Evolutionary conservation across 768 basidiomycete species (phyloP).

Genomic region (Goffeauzyma gilvescens): DNA sequence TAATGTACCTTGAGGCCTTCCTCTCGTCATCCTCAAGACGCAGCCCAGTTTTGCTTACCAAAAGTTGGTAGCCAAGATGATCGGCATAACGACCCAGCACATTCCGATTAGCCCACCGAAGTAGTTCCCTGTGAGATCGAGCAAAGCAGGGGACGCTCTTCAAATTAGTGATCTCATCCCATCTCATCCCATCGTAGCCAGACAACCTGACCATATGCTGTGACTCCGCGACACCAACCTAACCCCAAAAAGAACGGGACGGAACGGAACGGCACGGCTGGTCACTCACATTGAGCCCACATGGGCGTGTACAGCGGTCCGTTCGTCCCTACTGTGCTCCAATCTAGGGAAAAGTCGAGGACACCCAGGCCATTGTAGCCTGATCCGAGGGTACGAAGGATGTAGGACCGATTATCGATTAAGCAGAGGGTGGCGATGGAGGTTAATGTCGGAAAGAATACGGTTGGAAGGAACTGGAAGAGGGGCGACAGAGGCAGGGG

Average conservation of each 20-base stretch:
- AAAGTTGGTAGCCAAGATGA: slow-evolving; percentile 26
- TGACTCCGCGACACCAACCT: too few relatives aligned
- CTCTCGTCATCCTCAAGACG: too few relatives aligned
- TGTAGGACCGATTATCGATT: slow-evolving; percentile 21
- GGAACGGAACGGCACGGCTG: too few relatives aligned
- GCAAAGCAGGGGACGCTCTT: too few relatives aligned
- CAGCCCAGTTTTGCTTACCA: slow-evolving; percentile 18
- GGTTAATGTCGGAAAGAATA: slow-evolving; percentile 30
- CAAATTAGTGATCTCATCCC: too few relatives aligned
- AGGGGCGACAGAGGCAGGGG: too few relatives aligned
- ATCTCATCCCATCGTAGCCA: too few relatives aligned
- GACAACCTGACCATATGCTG: too few relatives aligned
- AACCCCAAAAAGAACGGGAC: too few relatives aligned
- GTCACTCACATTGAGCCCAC: slow-evolving; percentile 27
- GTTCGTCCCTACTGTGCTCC: slow-evolving; percentile 26
- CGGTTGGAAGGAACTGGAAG: slow-evolving; percentile 30
- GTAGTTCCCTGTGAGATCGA: slow-evolving; percentile 29
- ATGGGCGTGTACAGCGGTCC: slow-evolving; percentile 32
- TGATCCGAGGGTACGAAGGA: slow-evolving; percentile 25
- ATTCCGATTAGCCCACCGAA: slow-evolving; percentile 29
- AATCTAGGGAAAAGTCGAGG: slow-evolving; percentile 30
- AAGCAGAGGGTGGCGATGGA: slow-evolving; percentile 29
- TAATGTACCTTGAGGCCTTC: too few relatives aligned
- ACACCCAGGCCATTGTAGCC: slow-evolving; percentile 30
- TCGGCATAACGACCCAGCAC: slow-evolving; percentile 29